These are phyloP conservation scores for Malus hybrid DNA, from an alignment of 331 rosid species.

Conservation along the genomic window DNA sequence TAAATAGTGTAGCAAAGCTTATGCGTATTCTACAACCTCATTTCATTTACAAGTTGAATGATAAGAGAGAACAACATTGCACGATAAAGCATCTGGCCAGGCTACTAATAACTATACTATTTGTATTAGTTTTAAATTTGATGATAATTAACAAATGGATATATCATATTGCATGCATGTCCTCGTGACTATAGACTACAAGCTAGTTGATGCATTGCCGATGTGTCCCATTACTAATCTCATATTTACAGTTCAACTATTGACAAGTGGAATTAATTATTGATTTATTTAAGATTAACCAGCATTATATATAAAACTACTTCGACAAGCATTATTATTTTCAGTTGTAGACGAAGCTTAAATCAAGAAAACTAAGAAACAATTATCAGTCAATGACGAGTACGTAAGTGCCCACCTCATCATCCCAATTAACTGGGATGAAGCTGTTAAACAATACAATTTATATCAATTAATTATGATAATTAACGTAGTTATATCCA, in stretches of 20 bases:
- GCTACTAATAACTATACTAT: background rate
- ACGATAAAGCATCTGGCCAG: background rate
- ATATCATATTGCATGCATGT: constrained; percentile 2
- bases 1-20: background rate
- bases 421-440: background rate
- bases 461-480: background rate
- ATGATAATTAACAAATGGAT: background rate
- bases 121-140: background rate
- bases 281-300: background rate
- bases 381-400: too few species aligned
- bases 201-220: background rate
- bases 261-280: background rate
- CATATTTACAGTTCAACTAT: background rate
- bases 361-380: background rate
- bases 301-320: background rate
- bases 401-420: background rate
- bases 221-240: background rate
- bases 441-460: background rate
- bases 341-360: background rate
- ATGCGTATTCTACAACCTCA: background rate
- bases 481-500: background rate
- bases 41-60: background rate
- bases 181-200: background rate
- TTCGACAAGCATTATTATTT: background rate
- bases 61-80: background rate